These are phyloP conservation scores for Diplodia intermedia DNA, from an alignment of 2,329 filamentous ascomycete genomes.

Conservation along the genomic window DNA sequence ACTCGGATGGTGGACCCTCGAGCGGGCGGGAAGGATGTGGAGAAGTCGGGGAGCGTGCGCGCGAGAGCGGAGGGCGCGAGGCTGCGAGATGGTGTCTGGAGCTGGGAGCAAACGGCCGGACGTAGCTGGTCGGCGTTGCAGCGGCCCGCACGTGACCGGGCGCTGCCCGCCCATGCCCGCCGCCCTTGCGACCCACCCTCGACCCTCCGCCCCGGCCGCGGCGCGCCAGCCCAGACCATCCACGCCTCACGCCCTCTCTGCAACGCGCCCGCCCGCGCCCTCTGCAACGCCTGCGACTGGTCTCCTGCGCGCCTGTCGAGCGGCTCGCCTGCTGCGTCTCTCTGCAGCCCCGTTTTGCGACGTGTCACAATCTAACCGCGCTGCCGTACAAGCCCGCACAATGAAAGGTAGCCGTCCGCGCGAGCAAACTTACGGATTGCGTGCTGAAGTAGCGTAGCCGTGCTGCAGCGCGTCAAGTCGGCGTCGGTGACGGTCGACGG, in stretches of 20 bases:
- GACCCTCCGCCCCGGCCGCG: background rate
- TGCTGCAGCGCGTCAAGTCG: conserved; percentile 91
- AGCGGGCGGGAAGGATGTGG: background rate
- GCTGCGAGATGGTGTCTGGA: conserved; percentile 24
- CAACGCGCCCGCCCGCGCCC: conserved; percentile 1
- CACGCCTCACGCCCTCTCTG: conserved; percentile 5
- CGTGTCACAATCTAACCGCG: conserved; percentile 16
- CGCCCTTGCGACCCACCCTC: background rate
- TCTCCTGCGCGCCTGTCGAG: background rate
- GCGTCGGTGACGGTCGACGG: conserved; percentile 95
- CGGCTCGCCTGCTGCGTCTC: conserved; percentile 12
- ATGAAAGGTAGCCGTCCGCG: conserved; percentile 32
- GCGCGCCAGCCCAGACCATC: conserved; percentile 19
- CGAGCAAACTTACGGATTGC: conserved; percentile 2
- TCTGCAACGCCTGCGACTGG: background rate
- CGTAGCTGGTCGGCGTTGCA: conserved; percentile 29
- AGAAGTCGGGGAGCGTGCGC: background rate
- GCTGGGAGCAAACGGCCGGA: conserved; percentile 27
- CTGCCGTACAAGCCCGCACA: background rate
- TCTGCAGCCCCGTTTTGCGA: conserved; percentile 19
- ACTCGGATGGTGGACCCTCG: conserved; percentile 6
- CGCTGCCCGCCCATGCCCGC: background rate
- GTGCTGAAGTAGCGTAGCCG: conserved; percentile 63
- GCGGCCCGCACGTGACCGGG: conserved; percentile 20
- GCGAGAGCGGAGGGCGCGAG: conserved; percentile 19